Evolutionary conservation across 495 filamentous ascomycete species (phyloP), one percentile per base, ranked within the genome.

Genomic region (Penicillium psychrofluorescens): DNA sequence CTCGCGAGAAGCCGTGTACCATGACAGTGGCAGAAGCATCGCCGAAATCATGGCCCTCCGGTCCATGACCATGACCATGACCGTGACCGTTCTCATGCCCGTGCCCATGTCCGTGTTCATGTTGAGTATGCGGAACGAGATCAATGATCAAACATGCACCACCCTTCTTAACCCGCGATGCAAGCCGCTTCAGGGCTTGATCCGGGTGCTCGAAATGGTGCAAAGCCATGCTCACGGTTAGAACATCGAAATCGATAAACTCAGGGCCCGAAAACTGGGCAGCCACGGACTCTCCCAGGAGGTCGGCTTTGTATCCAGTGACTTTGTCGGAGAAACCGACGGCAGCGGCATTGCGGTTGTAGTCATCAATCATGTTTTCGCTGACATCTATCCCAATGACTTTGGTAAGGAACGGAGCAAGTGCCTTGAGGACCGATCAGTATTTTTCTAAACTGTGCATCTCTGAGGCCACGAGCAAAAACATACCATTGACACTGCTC

Each of bases 201-300:
- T 61, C 63, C 0, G 82, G 78, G 46, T 83, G 63, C 39, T 80
- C 74, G 47, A 90, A 86, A 53, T 90, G 85, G 57, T 90, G 86
- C 50, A 88, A 74, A 1, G 77, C 85, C 43, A 79, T 71, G 15
- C 84, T 79, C 28, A 88, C 72, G 11, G 73, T 72, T 5, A 78
- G 77, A 28, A 88, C 41, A 49, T 87, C 81, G 51, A 88, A 85
- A 39, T 76, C 55, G 45, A 55, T 69, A 55, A 74, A 80, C 15
- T 77, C 72, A 0, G 77, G 63, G 0, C 55, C 58, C 3, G 64
- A 52, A 14, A 82, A 47, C 5, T 71, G 51, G 2, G 64, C 49
- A 6, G 70, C 55, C 10, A 61, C 62, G 7, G 58, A 38, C 6
- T 71, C 63, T 1, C 49, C 57, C 30, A 76, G 61, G 14, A 88